These are phyloP conservation scores for Epichloe sylvatica DNA, from an alignment of 2,329 filamentous ascomycete species.

Conservation along the genomic window DNA sequence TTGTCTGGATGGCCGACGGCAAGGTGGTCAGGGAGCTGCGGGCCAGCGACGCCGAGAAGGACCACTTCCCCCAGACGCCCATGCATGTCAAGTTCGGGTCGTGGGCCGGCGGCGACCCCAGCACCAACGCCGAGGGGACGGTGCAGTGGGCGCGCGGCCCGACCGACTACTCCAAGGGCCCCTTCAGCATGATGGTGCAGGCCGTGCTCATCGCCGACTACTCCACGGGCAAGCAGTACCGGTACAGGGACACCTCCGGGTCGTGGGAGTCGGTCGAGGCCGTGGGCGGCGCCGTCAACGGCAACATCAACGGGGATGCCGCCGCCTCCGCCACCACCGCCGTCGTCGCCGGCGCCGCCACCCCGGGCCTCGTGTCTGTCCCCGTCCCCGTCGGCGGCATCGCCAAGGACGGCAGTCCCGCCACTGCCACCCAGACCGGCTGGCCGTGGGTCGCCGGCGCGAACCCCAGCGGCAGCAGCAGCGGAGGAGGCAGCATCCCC, in stretches of 20 bases:
- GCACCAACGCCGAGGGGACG: conserved; percentile 59
- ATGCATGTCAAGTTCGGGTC: conserved; percentile 88
- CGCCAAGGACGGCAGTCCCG: conserved; percentile 38
- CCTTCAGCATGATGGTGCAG: conserved; percentile 75
- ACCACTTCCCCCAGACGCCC: conserved; percentile 79
- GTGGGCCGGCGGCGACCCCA: conserved; percentile 82
- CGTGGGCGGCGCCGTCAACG: conserved; percentile 64
- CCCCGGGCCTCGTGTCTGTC: conserved; percentile 46
- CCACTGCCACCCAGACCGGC: conserved; percentile 42
- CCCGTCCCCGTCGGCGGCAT: conserved; percentile 59
- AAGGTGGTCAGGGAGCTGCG: conserved; percentile 63
- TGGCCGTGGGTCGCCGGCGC: conserved; percentile 54
- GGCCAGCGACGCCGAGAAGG: conserved; percentile 49
- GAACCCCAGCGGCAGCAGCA: conserved; percentile 28
- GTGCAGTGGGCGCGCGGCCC: conserved; percentile 79
- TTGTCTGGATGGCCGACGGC: conserved; percentile 77
- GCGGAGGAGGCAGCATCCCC: conserved; percentile 43
- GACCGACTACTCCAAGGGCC: conserved; percentile 71
- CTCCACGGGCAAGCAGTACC: conserved; percentile 77
- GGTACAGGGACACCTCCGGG: conserved; percentile 65
- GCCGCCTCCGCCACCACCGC: conserved; percentile 27
- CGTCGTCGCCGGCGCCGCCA: conserved; percentile 46
- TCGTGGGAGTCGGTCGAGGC: conserved; percentile 71
- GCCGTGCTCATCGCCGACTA: conserved; percentile 73
- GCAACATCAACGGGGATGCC: conserved; percentile 31